Evolutionary conservation across 306 rosid genomes (phyloP).

Genomic region (Fragaria nilgerrensis): DNA sequence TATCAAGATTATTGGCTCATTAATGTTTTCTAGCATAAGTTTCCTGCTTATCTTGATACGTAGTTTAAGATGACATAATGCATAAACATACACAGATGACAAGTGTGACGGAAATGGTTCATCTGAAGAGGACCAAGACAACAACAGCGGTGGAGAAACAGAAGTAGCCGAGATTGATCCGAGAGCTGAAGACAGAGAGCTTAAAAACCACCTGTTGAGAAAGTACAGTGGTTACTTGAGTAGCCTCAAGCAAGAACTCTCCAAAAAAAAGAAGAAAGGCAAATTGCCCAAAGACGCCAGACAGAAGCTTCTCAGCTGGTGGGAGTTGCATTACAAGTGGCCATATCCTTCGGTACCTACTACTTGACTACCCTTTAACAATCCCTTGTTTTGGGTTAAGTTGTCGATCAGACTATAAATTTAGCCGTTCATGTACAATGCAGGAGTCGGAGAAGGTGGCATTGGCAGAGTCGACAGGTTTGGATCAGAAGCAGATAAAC

Average conservation of each 20-base stretch:
- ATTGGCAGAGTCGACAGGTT: conserved; percentile 88
- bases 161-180: conserved; percentile 87
- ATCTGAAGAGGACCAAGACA: conserved; percentile 90
- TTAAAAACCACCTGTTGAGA: conserved; percentile 76
- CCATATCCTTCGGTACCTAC: conserved; percentile 87
- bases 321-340: conserved; percentile 99
- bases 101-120: conserved; percentile 75
- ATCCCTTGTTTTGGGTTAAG: background rate
- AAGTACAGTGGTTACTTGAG: conserved; percentile 93
- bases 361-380: background rate
- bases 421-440: background rate
- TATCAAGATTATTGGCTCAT: too few relatives aligned
- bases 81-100: conserved; percentile 39
- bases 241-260: conserved; percentile 95
- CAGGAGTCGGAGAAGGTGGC: conserved; percentile 98
- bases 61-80: background rate
- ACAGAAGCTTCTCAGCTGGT: conserved; percentile 92
- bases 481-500: conserved; percentile 96
- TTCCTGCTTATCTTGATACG: background rate
- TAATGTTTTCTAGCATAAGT: background rate
- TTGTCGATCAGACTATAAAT: background rate
- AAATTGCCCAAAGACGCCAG: conserved; percentile 97
- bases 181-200: conserved; percentile 86
- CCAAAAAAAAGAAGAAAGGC: conserved; percentile 97
- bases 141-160: conserved; percentile 78